Evolutionary conservation across 2,329 filamentous ascomycete species (phyloP), one percentile per base, ranked within the genome.

Genomic region (Pyrenophora seminiperda): DNA sequence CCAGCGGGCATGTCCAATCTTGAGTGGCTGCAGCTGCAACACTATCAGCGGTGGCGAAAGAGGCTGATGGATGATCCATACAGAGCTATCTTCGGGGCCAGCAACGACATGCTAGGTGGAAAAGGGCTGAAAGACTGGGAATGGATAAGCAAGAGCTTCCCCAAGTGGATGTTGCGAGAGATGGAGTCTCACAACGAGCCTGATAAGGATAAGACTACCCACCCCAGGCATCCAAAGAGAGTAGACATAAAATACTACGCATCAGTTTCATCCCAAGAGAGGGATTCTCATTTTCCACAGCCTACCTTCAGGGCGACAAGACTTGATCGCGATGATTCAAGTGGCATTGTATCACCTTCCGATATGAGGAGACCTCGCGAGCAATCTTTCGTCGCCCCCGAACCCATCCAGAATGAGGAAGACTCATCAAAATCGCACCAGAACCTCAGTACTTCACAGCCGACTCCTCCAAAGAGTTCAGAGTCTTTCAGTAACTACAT

Each of bases 51-150:
- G n/a, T 71, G 66, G 68, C 66, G 58, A 50, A 61, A 54, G 53
- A 51, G 57, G 19, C 41, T 77, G 27, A 65, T 73, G 31, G 61
- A 71, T 14, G 72, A 78, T 45, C 76, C 76, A 9, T 78, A 78
- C 44, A 66, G 71, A 43, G 68, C 73, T 7, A 58, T 77, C 24
- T 78, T 78, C 46, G 76, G 76, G 2, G 73, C 72, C 2, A 72
- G 70, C 36, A 65, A 73, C 45, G 61, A 65, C 14, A 68, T 69
- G 65, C 47, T 72, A 22, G 62, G 29, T 44, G 70, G 68, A 19
- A 66, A 65, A 47, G 68, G 68, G 3, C 39, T 66, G 45, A 64
- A 55, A 36, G 61, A 66, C n/a, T 65, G 64, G 61, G 61, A 63
- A 5, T 70, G 66, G 68, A 53, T 69, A 10, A 49, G 61, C 32